Base-by-base conservation (phyloP, 345 rosid genomes). In the Aurinia saxatilis region DNA sequence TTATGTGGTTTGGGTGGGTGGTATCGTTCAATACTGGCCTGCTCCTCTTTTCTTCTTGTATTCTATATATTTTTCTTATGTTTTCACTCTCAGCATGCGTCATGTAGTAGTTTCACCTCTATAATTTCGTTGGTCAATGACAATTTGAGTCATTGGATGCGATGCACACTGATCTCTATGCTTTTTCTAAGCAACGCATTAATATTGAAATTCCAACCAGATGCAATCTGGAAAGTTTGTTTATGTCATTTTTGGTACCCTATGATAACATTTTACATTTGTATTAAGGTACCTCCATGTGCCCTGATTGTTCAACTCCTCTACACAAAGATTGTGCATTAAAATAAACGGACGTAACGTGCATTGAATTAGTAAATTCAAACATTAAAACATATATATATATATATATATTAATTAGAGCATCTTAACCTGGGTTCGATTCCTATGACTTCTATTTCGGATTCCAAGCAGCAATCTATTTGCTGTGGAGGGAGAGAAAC, bases 1-100 rank as follows among this genome's bases (percentile, higher is more conserved):
- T 65, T 65, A 23, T 40, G 36, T 40, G 45, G 50, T 35, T 27
- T 59, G 21, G 37, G 46, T 58, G 46, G 53, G 47, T 65, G 62
- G 39, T 36, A 10, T 45, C 14, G 15, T 34, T 68, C 17, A 51
- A 60, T 31, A 35, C 33, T 51, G 52, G 48, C 40, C 31, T 51
- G 39, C 61, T 52, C 21, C 34, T 68, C 36, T 38, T 13, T 50
- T 0, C 12, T 10, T 41, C 16, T 21, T 36, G 34, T 58, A 40
- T 29, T 37, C 7, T 65, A 65, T 25, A 18, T 44, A 14, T 14
- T 25, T 29, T 8, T 21, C 35, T 3, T 44, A 23, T 51, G 55
- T 60, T 67, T 68, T 68, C 66, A 68, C 60, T 68, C 47, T 68
- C 46, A 27, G 30, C 30, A 27, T 50, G 23, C 30, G 50, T 36